A percentile compares a stretch with the other conserved stretches of the same genome.
Conservation (phyloP, 805 yeast genomes). For the Metschnikowia reukaufii region DNA sequence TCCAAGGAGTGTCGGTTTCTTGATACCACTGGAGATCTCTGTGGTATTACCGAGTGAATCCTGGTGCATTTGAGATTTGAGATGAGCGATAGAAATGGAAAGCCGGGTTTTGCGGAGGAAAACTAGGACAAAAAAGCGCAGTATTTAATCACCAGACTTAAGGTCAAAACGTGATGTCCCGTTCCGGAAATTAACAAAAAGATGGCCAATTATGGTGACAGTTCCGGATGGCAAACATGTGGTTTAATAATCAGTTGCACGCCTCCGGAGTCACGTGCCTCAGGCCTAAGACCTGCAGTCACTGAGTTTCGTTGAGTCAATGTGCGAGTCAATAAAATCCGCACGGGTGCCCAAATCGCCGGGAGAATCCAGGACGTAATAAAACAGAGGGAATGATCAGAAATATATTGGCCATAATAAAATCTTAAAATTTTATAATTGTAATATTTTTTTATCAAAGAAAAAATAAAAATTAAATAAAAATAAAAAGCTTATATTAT, state of each 20-base stretch:
- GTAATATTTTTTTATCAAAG: too few species aligned
- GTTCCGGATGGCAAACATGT: conserved; percentile 3
- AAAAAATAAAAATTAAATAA: too few species aligned
- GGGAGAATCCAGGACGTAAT: too few species aligned
- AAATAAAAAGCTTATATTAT: too few species aligned
- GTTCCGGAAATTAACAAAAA: too few species aligned
- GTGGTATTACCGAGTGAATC: conserved; percentile 27
- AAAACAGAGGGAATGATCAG: not conserved
- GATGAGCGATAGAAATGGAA: not conserved
- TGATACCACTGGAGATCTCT: conserved; percentile 2
- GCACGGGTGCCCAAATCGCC: not conserved
- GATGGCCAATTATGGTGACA: too few species aligned
- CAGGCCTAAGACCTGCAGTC: not conserved
- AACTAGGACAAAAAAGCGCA: too few species aligned
- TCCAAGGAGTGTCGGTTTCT: conserved; percentile 1
- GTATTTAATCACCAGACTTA: too few species aligned
- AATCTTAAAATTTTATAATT: too few species aligned
- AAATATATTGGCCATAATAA: too few species aligned
- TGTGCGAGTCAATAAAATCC: not conserved
- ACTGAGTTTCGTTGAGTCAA: not conserved
- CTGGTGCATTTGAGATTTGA: conserved; percentile 12
- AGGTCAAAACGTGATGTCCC: too few species aligned
- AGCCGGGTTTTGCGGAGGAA: too few species aligned
- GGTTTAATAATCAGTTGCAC: not conserved
- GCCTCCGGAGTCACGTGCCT: not conserved